Evolutionary conservation across 768 basidiomycete species (phyloP), one percentile per base, ranked within the genome.

Genomic region (Mycena indigotica): DNA sequence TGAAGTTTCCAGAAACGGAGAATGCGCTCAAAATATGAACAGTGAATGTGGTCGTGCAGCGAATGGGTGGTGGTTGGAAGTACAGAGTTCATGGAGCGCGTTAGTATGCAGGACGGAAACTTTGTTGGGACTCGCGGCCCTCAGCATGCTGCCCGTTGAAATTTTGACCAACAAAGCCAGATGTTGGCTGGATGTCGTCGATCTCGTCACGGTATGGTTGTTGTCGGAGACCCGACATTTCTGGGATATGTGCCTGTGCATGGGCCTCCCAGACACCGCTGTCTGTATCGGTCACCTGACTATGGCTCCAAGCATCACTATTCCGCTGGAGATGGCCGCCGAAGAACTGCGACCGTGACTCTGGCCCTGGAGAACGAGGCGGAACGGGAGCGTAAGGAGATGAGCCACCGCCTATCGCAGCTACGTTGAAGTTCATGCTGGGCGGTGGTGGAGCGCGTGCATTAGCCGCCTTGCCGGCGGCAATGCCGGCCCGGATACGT

Each of bases 381-480:
- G 41, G 41, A 5, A 44, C 41, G 13, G 41, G 13, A 5, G 15
- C 41, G 41, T 44, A 44, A 8, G 41, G 41, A 15, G 41, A 44
- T 5, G 41, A 44, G n/a, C 21, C 13, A 21, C 12, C 21, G 41
- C 41, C 41, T 5, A 44, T 44, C 15, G 41, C 13, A 8, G 41
- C 13, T 8, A 44, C 41, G 41, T 21, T 23, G 12, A 23, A 44
- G 41, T 13, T 23, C 8, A 23, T 8, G 23, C 13, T 21, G 8
- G 28, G 86, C 85, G 16, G 95, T 86, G 3, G 83, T 6, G 12
- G 13, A 8, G 12, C 13, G n/a, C 21, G 16, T n/a, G 28, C 41
- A 19, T 28, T 45, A 3, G 56, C 60, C 1, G 56, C 50, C 35
- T 48, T 57, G 0, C 45, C 46, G 1, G 61, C 52, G 0, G 53